phyloP scores from a whole-genome alignment of 345 rosid genomes.

The Theobroma cacao region DNA sequence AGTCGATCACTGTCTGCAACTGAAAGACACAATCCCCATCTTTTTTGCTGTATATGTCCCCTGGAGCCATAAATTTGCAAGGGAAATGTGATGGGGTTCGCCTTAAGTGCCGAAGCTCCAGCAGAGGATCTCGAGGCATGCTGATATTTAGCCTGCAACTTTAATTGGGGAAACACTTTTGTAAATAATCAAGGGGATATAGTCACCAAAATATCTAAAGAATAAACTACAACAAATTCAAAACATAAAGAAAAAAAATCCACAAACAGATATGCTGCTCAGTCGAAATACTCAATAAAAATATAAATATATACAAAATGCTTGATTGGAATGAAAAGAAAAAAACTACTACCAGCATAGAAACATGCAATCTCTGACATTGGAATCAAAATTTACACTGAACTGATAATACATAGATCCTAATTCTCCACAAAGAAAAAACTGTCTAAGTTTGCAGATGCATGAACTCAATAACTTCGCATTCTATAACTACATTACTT shows the following conservation, averaged over 20 bases:
- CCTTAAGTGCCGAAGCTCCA: slow-evolving; percentile 21
- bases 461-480: not conserved
- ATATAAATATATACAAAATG: not conserved
- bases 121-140: slow-evolving; percentile 22
- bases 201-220: slow-evolving; percentile 13
- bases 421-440: too few species aligned
- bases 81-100: slow-evolving; percentile 18
- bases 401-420: too few species aligned
- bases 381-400: not conserved
- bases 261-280: not conserved
- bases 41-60: slow-evolving; percentile 23
- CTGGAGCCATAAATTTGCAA: slow-evolving; percentile 15
- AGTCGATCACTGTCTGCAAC: slow-evolving; percentile 42
- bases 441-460: too few species aligned
- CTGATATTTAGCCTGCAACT: slow-evolving; percentile 33
- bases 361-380: not conserved
- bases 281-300: not conserved
- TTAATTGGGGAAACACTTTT: slow-evolving; percentile 11
- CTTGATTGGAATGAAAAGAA: not conserved
- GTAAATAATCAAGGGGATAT: slow-evolving; percentile 9
- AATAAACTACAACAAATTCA: not conserved
- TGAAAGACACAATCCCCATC: slow-evolving; percentile 30
- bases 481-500: not conserved
- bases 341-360: not conserved
- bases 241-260: not conserved